Evolutionary conservation across 106 monocot species (phyloP).

Genomic region (Chionographis japonica): DNA sequence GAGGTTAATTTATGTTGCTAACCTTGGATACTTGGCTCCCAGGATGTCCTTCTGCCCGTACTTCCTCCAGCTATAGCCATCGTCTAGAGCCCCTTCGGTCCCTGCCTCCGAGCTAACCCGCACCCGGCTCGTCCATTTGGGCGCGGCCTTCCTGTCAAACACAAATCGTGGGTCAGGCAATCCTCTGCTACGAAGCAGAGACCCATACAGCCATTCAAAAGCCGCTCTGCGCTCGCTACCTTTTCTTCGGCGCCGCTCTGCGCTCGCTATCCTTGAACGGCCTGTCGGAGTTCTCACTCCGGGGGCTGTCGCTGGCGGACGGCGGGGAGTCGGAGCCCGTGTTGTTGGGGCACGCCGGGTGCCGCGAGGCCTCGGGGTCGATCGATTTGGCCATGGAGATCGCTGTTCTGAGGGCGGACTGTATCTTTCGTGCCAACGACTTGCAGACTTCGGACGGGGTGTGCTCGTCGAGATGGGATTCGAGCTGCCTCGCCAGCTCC

Average conservation of each 20-base stretch:
- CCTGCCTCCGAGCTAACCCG: slow-evolving; percentile 8
- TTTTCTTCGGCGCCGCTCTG: slow-evolving; percentile 21
- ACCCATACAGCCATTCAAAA: too few relatives aligned
- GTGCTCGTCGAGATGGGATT: slow-evolving; percentile 1
- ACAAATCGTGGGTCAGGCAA: too few relatives aligned
- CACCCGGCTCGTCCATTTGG: slow-evolving; percentile 22
- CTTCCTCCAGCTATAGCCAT: slow-evolving; percentile 62
- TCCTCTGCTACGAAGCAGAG: too few relatives aligned
- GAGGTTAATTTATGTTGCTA: neutral
- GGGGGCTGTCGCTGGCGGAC: slow-evolving; percentile 13
- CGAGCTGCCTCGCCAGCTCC: slow-evolving; percentile 17
- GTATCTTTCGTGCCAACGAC: slow-evolving; percentile 11
- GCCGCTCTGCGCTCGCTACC: neutral
- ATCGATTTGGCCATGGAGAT: slow-evolving; percentile 8
- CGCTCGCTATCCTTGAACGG: slow-evolving; percentile 10
- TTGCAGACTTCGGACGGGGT: neutral
- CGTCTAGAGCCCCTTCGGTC: slow-evolving; percentile 19
- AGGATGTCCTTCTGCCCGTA: slow-evolving; percentile 67
- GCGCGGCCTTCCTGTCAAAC: slow-evolving; percentile 23
- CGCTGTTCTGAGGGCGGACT: slow-evolving; percentile 4
- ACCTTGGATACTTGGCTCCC: slow-evolving; percentile 51
- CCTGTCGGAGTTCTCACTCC: slow-evolving; percentile 6
- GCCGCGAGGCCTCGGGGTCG: neutral
- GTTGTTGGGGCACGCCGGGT: too few relatives aligned
- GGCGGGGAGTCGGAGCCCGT: slow-evolving; percentile 3